A percentile compares a stretch with the other conserved stretches of the same genome.
phyloP scores from a whole-genome alignment of 129 eudicot genomes.

The Oenanthe sinensis region DNA sequence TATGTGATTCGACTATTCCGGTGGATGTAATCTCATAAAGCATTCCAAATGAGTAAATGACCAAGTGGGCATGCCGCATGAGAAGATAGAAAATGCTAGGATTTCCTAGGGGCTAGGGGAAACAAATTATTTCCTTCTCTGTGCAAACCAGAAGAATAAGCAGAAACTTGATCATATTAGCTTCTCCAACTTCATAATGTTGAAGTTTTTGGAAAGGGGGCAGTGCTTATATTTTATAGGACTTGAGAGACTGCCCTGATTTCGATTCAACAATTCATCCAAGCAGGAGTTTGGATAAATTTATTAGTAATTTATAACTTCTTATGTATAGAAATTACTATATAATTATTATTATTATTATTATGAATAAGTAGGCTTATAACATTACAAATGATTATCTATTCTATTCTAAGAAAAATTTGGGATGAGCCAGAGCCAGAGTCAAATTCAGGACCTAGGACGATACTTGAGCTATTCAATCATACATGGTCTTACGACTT shows the following conservation, averaged over 20 bases:
- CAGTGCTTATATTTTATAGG: neutral
- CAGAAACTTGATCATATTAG: neutral
- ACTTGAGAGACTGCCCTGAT: no score
- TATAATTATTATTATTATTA: no score
- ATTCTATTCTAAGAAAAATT: no score
- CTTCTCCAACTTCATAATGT: neutral
- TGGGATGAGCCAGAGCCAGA: no score
- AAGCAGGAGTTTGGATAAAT: neutral
- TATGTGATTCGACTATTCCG: conserved; percentile 34
- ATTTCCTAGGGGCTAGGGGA: neutral
- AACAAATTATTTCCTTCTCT: neutral
- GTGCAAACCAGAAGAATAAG: neutral
- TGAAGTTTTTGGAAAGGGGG: neutral
- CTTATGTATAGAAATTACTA: no score
- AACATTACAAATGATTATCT: no score
- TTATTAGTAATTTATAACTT: no score
- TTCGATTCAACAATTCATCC: neutral
- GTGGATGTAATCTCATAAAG: conserved; percentile 32
- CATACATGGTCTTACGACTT: no score
- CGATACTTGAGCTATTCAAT: no score
- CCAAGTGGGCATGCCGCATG: neutral
- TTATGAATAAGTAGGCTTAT: no score
- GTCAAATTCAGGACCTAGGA: no score
- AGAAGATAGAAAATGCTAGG: neutral
- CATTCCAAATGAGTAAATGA: neutral